Percentiles rank a stretch among this genome's conserved stretches.
Evolutionary conservation across 1,284 basidiomycete genomes (phyloP).

Genomic region (Agroathelia rolfsii): DNA sequence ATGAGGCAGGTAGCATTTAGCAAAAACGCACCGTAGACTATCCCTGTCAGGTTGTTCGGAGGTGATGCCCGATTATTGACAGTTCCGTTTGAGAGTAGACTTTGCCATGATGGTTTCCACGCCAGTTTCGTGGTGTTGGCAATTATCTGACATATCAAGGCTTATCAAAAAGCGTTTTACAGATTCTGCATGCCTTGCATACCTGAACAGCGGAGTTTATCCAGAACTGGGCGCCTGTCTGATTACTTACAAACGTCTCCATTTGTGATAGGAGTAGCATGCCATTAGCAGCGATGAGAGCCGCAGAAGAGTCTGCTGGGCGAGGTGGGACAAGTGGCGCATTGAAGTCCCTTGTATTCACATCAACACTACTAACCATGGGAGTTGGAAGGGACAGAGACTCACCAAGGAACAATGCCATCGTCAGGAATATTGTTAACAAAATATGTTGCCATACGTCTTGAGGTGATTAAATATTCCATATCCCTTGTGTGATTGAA

Average conservation of each 20-base stretch:
- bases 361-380: not conserved
- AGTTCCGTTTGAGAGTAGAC: conserved; percentile 57
- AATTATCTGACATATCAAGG: conserved; percentile 30
- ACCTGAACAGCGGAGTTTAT: conserved; percentile 39
- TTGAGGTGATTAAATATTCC: conserved; percentile 48
- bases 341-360: conserved; percentile 50
- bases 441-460: conserved; percentile 49
- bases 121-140: conserved; percentile 39
- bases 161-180: not conserved
- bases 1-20: conserved; percentile 7
- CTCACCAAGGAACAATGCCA: conserved; percentile 56
- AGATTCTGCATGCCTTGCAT: conserved; percentile 6
- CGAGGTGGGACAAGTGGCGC: conserved; percentile 43
- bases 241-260: conserved; percentile 29
- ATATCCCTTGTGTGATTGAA: conserved; percentile 39
- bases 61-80: conserved; percentile 40
- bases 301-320: conserved; percentile 59
- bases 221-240: conserved; percentile 31
- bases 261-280: conserved; percentile 47
- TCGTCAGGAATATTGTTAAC: conserved; percentile 42
- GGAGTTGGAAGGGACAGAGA: conserved; percentile 4
- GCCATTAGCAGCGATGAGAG: conserved; percentile 47
- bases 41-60: conserved; percentile 50
- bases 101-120: conserved; percentile 50
- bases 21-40: conserved; percentile 43